Evolutionary conservation across 2,329 filamentous ascomycete genomes (phyloP).

Genomic region (Apiospora arundinis): DNA sequence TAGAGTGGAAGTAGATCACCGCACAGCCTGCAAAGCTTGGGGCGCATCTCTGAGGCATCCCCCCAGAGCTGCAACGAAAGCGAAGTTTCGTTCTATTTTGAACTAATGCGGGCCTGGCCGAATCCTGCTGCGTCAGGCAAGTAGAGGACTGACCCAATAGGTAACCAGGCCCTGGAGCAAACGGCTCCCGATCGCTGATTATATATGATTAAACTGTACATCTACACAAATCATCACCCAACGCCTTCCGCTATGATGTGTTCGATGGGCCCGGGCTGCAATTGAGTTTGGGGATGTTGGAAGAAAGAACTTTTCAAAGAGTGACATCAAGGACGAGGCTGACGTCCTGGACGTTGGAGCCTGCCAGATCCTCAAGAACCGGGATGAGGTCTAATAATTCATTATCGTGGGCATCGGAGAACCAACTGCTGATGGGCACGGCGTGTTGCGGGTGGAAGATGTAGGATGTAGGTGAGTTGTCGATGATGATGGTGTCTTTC

Average conservation of each 20-base stretch:
- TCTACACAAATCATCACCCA: slow-evolving; percentile 57
- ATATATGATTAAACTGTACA: slow-evolving; percentile 60
- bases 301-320: slow-evolving; percentile 56
- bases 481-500: slow-evolving; percentile 98
- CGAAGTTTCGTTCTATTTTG: slow-evolving; percentile 12
- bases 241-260: slow-evolving; percentile 62
- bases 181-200: slow-evolving; percentile 32
- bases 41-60: not conserved
- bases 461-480: slow-evolving; percentile 98
- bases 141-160: not conserved
- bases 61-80: slow-evolving; percentile 6
- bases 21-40: slow-evolving; percentile 6
- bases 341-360: slow-evolving; percentile 88
- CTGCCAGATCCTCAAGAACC: slow-evolving; percentile 95
- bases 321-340: slow-evolving; percentile 96
- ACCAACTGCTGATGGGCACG: slow-evolving; percentile 99
- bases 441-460: slow-evolving; percentile 99
- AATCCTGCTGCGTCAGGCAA: not conserved
- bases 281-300: slow-evolving; percentile 33
- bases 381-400: slow-evolving; percentile 97
- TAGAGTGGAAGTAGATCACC: not conserved
- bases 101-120: not conserved
- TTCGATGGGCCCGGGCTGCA: slow-evolving; percentile 35
- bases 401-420: slow-evolving; percentile 98
- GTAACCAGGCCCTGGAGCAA: not conserved